Base-by-base conservation (phyloP, 352 stramenopile species). In the Blastocystis sp. region DNA sequence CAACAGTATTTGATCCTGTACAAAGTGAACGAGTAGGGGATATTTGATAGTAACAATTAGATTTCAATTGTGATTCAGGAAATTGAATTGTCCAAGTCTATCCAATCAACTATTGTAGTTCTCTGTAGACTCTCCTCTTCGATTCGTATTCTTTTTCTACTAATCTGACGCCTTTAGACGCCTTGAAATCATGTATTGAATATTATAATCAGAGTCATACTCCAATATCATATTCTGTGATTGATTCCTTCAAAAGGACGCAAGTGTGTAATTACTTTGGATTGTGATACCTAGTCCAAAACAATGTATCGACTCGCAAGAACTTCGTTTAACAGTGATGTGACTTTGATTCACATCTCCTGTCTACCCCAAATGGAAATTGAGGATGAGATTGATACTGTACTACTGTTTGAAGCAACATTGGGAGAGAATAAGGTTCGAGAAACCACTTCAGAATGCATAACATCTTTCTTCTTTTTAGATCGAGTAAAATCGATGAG, bases 361-460 rank as follows among this genome's bases (percentile, higher is more conserved):
- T 83, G 71, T 54, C 46, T 83, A 12, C 71, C 71, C 1, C 32
- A 67, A 21, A 56, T 83, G 19, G 71, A 83, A n/a, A 83, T 83
- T 43, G 19, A 19, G 12, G 21, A 65, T 0, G 71, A 66, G 27
- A 24, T 42, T 29, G 52, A 67, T 24, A 46, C 27, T 19, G 19
- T 83, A 21, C 63, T 83, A 21, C 27, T 83, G 27, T 83, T 83
- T 42, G 71, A 83, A 27, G 63, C 71, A 24, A 24, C 42, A 3
- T 29, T 83, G 29, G 35, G 63, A 46, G 42, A 43, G 46, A 56
- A 43, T 24, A 83, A 83, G 21, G 5, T 24, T n/a, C 49, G 71
- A 27, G 71, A 83, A 7, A 67, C 16, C 19, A 67, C 42, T 61
- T 5, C 56, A 6, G 71, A 83, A 37, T 42, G 27, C 0, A 51